phyloP scores from a whole-genome alignment of 208 protist genomes.

The Tritrichomonas foetus region DNA sequence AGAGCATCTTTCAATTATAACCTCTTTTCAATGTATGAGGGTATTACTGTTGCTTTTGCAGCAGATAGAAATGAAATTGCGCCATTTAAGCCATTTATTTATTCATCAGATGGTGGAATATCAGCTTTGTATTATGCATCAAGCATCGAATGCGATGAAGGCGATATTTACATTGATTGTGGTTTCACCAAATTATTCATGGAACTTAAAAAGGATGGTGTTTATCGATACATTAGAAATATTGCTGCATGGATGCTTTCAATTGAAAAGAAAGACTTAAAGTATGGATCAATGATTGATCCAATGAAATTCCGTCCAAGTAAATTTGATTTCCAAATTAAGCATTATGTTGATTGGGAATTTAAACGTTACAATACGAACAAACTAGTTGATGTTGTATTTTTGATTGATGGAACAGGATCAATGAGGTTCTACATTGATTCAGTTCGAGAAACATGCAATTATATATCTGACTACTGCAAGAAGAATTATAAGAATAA shows the following conservation, averaged over 20 bases:
- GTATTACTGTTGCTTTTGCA: not conserved
- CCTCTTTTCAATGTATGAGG: not conserved
- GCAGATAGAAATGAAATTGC: not conserved
- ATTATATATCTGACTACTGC: not conserved
- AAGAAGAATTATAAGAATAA: not conserved
- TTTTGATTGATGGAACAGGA: not conserved
- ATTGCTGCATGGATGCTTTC: slow-evolving; percentile 26
- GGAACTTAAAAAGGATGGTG: not conserved
- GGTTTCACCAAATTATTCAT: not conserved
- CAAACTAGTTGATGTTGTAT: not conserved
- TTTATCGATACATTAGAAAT: not conserved
- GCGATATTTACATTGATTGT: slow-evolving; percentile 28
- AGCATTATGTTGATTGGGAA: not conserved
- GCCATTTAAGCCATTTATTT: not conserved
- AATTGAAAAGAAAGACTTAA: not conserved
- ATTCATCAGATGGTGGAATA: not conserved
- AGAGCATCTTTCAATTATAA: not conserved
- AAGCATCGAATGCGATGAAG: not conserved
- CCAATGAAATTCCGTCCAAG: not conserved
- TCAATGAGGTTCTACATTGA: slow-evolving; percentile 10
- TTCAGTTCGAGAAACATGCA: not conserved
- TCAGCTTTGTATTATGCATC: not conserved
- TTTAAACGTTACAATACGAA: not conserved
- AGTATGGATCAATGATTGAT: not conserved
- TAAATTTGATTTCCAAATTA: not conserved